These are phyloP conservation scores for Bipolaris cookei DNA, from an alignment of 2,329 filamentous ascomycete species.

Conservation along the genomic window DNA sequence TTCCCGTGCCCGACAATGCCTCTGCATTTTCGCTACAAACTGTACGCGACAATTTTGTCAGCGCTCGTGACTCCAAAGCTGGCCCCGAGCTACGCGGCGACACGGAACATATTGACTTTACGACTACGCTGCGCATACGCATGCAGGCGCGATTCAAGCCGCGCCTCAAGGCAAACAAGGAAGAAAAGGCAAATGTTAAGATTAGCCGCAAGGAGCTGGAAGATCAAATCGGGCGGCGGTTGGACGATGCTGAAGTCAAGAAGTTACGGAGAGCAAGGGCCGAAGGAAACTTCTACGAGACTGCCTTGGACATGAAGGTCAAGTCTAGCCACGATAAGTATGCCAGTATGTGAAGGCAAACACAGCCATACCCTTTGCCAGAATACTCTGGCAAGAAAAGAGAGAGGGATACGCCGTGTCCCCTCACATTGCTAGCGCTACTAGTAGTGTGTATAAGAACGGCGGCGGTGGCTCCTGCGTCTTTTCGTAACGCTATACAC, in stretches of 20 bases:
- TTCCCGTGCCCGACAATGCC: conserved; percentile 66
- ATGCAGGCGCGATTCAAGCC: conserved; percentile 98
- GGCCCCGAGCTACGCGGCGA: conserved; percentile 76
- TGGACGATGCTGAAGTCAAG: conserved; percentile 87
- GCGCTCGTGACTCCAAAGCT: conserved; percentile 56
- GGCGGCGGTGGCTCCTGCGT: too few relatives aligned
- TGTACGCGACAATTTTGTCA: conserved; percentile 72
- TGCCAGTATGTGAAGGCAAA: conserved; percentile 29
- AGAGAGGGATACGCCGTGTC: too few relatives aligned
- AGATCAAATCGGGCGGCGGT: conserved; percentile 73
- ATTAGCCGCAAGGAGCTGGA: conserved; percentile 87
- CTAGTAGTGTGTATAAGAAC: too few relatives aligned
- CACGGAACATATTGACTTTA: conserved; percentile 69
- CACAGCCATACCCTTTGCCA: not conserved
- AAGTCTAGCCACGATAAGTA: conserved; percentile 74
- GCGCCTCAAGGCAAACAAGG: conserved; percentile 75
- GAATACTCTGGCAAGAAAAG: too few relatives aligned
- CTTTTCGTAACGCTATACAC: too few relatives aligned
- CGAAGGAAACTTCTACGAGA: conserved; percentile 90
- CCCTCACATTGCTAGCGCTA: too few relatives aligned
- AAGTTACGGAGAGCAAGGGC: conserved; percentile 79
- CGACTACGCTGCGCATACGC: conserved; percentile 77
- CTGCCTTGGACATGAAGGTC: conserved; percentile 82
- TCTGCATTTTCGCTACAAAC: conserved; percentile 79
- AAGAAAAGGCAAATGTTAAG: conserved; percentile 82